Conservation (phyloP, 768 basidiomycete genomes). For the Rhizopogon sp. region DNA sequence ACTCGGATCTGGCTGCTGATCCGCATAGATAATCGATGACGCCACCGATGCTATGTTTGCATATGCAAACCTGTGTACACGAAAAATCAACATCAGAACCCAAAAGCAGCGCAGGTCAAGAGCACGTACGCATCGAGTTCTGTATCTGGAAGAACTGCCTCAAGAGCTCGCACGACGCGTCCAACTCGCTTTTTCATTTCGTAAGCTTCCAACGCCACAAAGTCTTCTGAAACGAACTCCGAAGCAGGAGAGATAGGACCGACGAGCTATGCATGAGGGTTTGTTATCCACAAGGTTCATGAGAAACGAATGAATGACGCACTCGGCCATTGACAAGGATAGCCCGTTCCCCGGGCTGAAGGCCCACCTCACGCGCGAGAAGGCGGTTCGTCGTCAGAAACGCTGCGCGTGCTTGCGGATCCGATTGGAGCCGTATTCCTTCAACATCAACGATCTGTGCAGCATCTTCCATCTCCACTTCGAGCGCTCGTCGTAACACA, state of each 20-base stretch:
- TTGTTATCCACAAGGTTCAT: conserved; percentile 1
- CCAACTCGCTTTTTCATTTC: conserved; percentile 69
- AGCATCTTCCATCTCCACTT: conserved; percentile 2
- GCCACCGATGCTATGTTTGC: conserved; percentile 60
- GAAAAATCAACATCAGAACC: neutral
- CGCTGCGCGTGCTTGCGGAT: conserved; percentile 30
- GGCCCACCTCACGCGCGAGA: conserved; percentile 49
- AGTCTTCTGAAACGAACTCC: conserved; percentile 68
- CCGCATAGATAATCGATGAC: conserved; percentile 67
- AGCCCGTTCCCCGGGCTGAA: conserved; percentile 56
- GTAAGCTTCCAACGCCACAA: conserved; percentile 63
- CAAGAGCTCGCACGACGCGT: conserved; percentile 63
- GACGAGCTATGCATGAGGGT: conserved; percentile 49
- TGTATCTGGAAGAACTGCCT: conserved; percentile 40
- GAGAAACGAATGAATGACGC: conserved; percentile 21
- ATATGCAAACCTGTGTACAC: conserved; percentile 40
- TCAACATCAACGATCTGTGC: conserved; percentile 35
- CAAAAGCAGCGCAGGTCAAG: neutral
- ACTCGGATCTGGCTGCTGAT: conserved; percentile 68
- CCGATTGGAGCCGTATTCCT: neutral
- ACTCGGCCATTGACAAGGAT: conserved; percentile 84
- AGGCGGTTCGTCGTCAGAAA: conserved; percentile 43
- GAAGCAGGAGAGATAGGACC: conserved; percentile 55
- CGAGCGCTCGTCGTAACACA: neutral
- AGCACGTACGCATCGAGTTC: conserved; percentile 38